Evolutionary conservation across 2,329 filamentous ascomycete genomes (phyloP).

Genomic region (Colletotrichum liaoningense): DNA sequence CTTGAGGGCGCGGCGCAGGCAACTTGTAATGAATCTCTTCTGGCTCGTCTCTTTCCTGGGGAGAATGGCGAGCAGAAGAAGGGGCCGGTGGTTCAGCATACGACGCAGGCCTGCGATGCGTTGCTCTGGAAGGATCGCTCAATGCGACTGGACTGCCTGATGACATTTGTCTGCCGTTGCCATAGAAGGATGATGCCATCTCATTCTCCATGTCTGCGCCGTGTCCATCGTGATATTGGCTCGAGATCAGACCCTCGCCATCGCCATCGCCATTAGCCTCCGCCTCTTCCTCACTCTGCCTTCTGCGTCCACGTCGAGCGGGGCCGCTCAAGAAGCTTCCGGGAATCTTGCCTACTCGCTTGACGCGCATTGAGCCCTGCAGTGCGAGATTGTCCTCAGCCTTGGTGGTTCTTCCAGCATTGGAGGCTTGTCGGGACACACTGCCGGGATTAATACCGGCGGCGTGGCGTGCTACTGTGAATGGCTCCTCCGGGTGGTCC

Average conservation of each 20-base stretch:
- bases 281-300: constrained; percentile 75
- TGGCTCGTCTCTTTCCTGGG: constrained; percentile 49
- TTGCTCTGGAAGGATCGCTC: constrained; percentile 54
- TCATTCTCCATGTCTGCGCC: constrained; percentile 51
- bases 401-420: constrained; percentile 57
- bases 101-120: constrained; percentile 53
- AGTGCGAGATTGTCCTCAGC: constrained; percentile 73
- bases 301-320: constrained; percentile 77
- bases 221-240: constrained; percentile 57
- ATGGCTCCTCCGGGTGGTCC: constrained; percentile 60
- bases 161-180: constrained; percentile 59
- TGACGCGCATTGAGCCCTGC: constrained; percentile 82
- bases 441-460: constrained; percentile 61
- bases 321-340: constrained; percentile 85
- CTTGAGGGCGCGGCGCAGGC: constrained; percentile 64
- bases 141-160: constrained; percentile 70
- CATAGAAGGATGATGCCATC: constrained; percentile 57
- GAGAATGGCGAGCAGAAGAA: constrained; percentile 46
- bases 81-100: constrained; percentile 48
- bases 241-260: constrained; percentile 51
- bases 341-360: constrained; percentile 79
- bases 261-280: constrained; percentile 57
- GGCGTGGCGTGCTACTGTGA: constrained; percentile 61
- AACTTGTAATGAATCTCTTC: constrained; percentile 63
- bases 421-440: constrained; percentile 63